Conservation (phyloP, 441 rosid species). For the Pelargonium fulgidum region DNA sequence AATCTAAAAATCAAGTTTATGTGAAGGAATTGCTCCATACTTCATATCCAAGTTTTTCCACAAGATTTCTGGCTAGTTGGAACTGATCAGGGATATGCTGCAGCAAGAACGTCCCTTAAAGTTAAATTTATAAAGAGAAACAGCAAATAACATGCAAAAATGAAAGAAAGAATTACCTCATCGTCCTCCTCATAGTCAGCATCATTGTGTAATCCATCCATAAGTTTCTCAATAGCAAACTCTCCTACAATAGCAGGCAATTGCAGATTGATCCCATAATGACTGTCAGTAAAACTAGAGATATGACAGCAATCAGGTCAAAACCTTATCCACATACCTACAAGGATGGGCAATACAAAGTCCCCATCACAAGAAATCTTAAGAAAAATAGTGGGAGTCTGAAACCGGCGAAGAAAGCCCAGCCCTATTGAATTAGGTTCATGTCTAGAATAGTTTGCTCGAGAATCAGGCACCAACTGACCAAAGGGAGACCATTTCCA, state of each 20-base stretch:
- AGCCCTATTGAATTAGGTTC: slow-evolving; percentile 41
- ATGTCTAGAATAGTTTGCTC: slow-evolving; percentile 23
- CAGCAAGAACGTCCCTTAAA: slow-evolving; percentile 14
- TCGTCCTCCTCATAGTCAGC: slow-evolving; percentile 19
- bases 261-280: neutral
- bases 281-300: neutral
- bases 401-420: slow-evolving; percentile 57
- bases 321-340: slow-evolving; percentile 37
- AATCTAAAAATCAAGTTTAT: slow-evolving; percentile 7
- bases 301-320: neutral
- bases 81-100: slow-evolving; percentile 74
- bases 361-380: slow-evolving; percentile 80
- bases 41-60: slow-evolving; percentile 56
- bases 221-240: slow-evolving; percentile 57
- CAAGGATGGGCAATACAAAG: slow-evolving; percentile 67
- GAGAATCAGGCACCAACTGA: slow-evolving; percentile 22
- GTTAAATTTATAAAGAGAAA: slow-evolving; percentile 6
- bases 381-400: slow-evolving; percentile 78
- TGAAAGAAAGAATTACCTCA: slow-evolving; percentile 34
- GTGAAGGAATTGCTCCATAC: slow-evolving; percentile 32
- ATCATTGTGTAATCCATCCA: slow-evolving; percentile 28
- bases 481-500: slow-evolving; percentile 26
- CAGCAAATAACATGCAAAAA: neutral
- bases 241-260: slow-evolving; percentile 46
- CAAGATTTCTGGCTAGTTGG: slow-evolving; percentile 53